Conservation (phyloP, 345 rosid species). For the Eucalyptus victrix region DNA sequence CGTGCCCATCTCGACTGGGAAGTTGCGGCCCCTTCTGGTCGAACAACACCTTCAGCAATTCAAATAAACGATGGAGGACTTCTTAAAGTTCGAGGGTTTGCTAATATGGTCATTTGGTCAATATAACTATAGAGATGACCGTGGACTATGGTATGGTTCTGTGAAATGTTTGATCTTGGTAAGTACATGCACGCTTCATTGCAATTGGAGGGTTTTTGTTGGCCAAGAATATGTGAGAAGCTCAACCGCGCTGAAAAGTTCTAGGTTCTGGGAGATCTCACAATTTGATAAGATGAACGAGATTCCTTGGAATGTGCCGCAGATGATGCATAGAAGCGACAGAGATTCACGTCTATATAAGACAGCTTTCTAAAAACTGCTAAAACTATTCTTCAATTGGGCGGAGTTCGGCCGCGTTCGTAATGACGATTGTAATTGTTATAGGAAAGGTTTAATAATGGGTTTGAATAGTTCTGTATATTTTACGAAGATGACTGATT, state of each 20-base stretch:
- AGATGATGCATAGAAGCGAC: not conserved
- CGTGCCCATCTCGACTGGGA: not conserved
- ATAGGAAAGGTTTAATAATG: not conserved
- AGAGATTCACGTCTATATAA: not conserved
- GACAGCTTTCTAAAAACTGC: not conserved
- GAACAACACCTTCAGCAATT: not conserved
- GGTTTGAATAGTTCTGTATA: not conserved
- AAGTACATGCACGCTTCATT: not conserved
- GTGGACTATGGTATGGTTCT: not conserved
- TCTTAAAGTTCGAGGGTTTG: not conserved
- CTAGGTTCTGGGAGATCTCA: not conserved
- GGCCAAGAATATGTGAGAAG: not conserved
- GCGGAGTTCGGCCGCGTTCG: not conserved
- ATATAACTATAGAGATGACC: not conserved
- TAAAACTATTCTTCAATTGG: not conserved
- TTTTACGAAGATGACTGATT: too few relatives aligned
- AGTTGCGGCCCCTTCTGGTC: not conserved
- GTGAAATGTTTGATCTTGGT: not conserved
- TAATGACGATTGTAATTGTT: not conserved
- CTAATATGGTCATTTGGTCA: not conserved
- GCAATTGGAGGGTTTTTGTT: not conserved
- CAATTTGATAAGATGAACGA: not conserved
- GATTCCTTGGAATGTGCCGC: not conserved
- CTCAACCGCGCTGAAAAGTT: too few relatives aligned
- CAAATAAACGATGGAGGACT: not conserved